Base-by-base conservation (phyloP, 2,329 filamentous ascomycete genomes). In the Tolypocladium endophyticum region DNA sequence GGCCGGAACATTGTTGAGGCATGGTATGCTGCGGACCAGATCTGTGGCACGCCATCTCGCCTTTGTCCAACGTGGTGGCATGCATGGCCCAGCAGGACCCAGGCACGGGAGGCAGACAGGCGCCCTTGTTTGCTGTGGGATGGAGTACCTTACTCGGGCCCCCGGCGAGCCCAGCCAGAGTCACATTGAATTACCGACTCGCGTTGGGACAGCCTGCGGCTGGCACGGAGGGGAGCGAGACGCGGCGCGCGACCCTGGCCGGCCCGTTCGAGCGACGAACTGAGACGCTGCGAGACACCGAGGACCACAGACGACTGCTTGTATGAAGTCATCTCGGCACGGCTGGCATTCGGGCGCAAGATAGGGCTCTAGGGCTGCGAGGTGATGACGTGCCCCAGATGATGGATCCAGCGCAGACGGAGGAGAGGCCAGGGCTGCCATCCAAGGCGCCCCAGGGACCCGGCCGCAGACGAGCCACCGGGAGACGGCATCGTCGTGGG, bases 11-110 rank as follows among this genome's bases (percentile, higher is more conserved):
- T 71, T 70, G 70, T 68, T 69, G 65, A 67, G 67, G 67, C 66
- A 65, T 69, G 68, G 68, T 64, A 68, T 67, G 65, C 62, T 64
- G 64, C 63, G 63, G 58, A 60, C 67, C 69, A 74, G 72, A 74
- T 75, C 72, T 74, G 73, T 75, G 70, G 66, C 63, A 74, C 73
- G 64, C 71, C 71, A 74, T 74, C 72, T 74, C 68, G 71, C 67
- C 68, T 71, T 67, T 68, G 67, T 68, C 65, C 61, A 65, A 70
- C 69, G 65, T 62, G 54, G 60, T 59, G 52, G 57, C 54, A 50
- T 59, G 59, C 61, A 60, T 54, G 58, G 36, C 55, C 35, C 55
- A 45, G n/a, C 55, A 50, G 50, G 20, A 18, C 35, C 35, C 54
- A 28, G 54, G 54, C 54, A 55, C 54, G 54, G 54, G 35, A 33